Conservation (phyloP, 805 yeast genomes). For the Dipodascopsis uninucleata region DNA sequence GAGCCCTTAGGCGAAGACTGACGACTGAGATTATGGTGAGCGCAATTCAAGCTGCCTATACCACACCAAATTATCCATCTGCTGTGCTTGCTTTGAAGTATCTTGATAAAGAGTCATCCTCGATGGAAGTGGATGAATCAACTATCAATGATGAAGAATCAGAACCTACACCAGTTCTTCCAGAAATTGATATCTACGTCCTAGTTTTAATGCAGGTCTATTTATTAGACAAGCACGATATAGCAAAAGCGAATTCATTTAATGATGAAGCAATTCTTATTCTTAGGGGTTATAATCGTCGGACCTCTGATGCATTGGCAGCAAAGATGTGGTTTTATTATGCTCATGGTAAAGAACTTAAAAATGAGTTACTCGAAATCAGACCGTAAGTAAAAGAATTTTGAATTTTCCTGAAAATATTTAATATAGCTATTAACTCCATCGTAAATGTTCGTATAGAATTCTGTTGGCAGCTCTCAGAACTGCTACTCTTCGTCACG, state of each 20-base stretch:
- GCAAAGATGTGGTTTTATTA: constrained; percentile 94
- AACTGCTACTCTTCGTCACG: constrained; percentile 88
- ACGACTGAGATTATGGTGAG: constrained; percentile 51
- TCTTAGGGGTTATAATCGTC: constrained; percentile 63
- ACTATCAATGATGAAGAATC: constrained; percentile 12
- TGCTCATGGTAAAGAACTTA: constrained; percentile 69
- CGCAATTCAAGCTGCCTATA: constrained; percentile 56
- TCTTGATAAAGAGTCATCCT: constrained; percentile 6
- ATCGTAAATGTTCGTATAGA: constrained; percentile 3
- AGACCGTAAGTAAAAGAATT: constrained; percentile 44
- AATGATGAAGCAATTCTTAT: constrained; percentile 51
- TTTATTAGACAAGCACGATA: constrained; percentile 59
- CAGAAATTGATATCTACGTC: constrained; percentile 76
- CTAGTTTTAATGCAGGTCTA: constrained; percentile 76
- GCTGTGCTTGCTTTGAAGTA: constrained; percentile 12
- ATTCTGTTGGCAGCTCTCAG: constrained; percentile 70
- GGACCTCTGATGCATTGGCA: constrained; percentile 78
- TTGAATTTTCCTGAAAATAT: background rate
- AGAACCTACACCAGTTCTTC: constrained; percentile 46
- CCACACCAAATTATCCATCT: constrained; percentile 34
- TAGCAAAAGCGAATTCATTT: constrained; percentile 50
- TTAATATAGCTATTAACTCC: constrained; percentile 1
- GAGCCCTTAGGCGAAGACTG: constrained; percentile 65
- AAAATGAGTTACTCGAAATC: constrained; percentile 48
- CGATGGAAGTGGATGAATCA: constrained; percentile 7